Evolutionary conservation across 1,139 yeast genomes (phyloP), one percentile per base, ranked within the genome.

Genomic region (Yamadazyma oceani): DNA sequence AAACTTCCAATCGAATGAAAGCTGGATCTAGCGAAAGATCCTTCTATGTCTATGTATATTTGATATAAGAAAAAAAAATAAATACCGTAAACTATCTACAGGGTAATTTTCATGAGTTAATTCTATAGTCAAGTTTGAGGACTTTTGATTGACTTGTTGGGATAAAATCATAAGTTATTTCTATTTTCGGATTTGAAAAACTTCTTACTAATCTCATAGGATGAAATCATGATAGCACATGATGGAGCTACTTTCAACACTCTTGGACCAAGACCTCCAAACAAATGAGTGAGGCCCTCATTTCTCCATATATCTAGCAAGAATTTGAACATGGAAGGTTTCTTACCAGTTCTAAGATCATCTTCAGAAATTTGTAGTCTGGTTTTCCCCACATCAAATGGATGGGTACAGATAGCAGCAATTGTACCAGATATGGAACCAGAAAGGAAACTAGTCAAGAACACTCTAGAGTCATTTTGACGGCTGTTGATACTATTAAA

Each of bases 191-290:
- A 6, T 34, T 53, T 61, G 53, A 84, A 78, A 28, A 84, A 65
- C 51, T 76, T 78, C 60, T 94, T 94, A 23, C 95, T 87, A 36
- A 90, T 69, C 58, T 92, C 98, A 59, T 92, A 92, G 31, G 95
- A 85, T 2, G 97, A 87, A 36, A 92, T 90, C 99, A 92, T 94
- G 26, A 92, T 92, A 2, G 98, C 98, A 73, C 98, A 92, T 10
- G 97, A 85, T 3, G 98, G 98, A 0, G 97, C 96, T 29, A 92
- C 85, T 55, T 92, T 92, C 58, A 90, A 66, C 8, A 92, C 77
- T 47, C 99, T 73, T 0, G 97, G 97, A 2, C 79, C 71, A 30
- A 89, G 66, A 0, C 98, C 98, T 27, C 87, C 85, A 56, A 83
- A 90, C 14, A 92, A 65, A 0, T 97, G 94, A 4, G 72, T 55